Conservation (phyloP, 768 basidiomycete species). For the Kwoniella bestiolae region DNA sequence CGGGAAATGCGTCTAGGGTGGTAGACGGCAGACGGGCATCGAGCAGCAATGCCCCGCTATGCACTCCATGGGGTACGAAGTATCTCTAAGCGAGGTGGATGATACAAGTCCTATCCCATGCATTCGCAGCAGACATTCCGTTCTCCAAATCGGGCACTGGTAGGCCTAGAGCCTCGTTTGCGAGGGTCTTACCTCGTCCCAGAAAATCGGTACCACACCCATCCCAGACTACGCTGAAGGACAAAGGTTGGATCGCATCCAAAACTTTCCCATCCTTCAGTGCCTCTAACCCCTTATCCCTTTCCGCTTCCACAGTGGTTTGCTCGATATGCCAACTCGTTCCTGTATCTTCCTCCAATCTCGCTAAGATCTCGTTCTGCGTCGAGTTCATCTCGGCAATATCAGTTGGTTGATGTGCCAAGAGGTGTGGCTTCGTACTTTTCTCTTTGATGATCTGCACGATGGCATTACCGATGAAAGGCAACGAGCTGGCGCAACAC, state of each 20-base stretch:
- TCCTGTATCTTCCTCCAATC: background rate
- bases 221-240: too few species aligned
- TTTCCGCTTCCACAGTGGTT: too few species aligned
- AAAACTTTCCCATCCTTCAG: too few species aligned
- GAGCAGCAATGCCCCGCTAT: too few species aligned
- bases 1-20: background rate
- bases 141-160: too few species aligned
- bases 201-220: too few species aligned
- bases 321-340: background rate
- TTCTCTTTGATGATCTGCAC: background rate
- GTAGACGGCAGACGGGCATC: too few species aligned
- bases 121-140: too few species aligned
- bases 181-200: too few species aligned
- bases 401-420: slow-evolving; percentile 1
- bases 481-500: background rate
- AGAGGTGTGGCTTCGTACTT: background rate
- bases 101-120: background rate
- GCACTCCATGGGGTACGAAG: background rate
- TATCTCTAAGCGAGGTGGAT: background rate
- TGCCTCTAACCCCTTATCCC: background rate
- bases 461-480: background rate
- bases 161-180: too few species aligned
- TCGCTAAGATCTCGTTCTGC: background rate
- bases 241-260: too few species aligned
- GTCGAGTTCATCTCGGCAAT: background rate